A percentile compares a stretch with the other conserved stretches of the same genome.
Conservation (phyloP, 2,329 filamentous ascomycete genomes). For the Dactylella cylindrospora region DNA sequence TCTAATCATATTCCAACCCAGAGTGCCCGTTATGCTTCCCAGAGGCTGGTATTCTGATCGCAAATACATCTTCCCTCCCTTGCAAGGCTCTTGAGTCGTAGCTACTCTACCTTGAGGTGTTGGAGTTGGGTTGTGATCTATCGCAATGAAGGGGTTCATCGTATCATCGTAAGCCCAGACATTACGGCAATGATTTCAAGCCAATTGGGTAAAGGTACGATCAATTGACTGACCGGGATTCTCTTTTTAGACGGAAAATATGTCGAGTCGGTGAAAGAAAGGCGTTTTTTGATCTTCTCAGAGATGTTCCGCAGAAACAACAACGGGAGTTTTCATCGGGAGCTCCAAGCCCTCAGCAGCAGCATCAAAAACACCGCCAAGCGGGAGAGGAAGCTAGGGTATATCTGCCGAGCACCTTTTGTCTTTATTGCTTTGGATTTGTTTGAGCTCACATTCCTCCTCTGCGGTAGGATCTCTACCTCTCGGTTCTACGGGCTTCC, state of each 20-base stretch:
- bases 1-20: no score
- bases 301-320: slow-evolving; percentile 19
- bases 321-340: slow-evolving; percentile 16
- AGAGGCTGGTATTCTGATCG: slow-evolving; percentile 24
- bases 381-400: slow-evolving; percentile 32
- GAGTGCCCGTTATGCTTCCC: slow-evolving; percentile 39
- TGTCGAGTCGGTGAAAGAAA: slow-evolving; percentile 23
- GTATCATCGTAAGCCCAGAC: slow-evolving; percentile 26
- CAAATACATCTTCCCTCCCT: slow-evolving; percentile 40
- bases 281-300: slow-evolving; percentile 2
- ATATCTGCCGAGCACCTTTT: slow-evolving; percentile 2
- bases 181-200: no score
- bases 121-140: slow-evolving; percentile 9
- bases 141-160: slow-evolving; percentile 38
- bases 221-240: no score
- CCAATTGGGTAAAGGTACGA: no score
- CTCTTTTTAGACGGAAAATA: slow-evolving; percentile 16
- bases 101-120: not conserved
- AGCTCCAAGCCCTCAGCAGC: slow-evolving; percentile 6
- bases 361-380: slow-evolving; percentile 28
- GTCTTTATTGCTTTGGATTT: not conserved
- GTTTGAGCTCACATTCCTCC: not conserved
- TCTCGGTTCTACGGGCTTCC: slow-evolving; percentile 82
- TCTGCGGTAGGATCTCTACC: slow-evolving; percentile 70
- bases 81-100: slow-evolving; percentile 27